A percentile compares a stretch with the other conserved stretches of the same genome.
phyloP scores from a whole-genome alignment of 164 flowering plant species.

The Piper longum region DNA sequence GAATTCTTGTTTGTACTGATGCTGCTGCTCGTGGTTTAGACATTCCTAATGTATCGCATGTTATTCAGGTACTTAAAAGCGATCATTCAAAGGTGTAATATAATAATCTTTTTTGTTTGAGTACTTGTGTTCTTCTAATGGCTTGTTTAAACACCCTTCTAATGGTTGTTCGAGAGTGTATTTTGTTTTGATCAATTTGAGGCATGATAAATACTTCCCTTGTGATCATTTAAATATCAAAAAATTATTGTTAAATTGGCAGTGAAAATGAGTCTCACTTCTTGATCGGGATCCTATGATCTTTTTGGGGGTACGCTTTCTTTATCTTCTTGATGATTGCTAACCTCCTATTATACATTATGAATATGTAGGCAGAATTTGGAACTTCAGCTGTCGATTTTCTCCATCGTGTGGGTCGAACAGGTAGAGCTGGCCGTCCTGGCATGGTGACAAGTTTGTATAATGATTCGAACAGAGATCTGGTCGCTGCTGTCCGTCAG shows the following conservation, averaged over 20 bases:
- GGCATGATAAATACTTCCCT: too few species aligned
- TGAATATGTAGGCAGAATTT: slow-evolving; percentile 72
- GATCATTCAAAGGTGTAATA: neutral
- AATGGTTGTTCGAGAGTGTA: too few species aligned
- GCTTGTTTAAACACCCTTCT: neutral
- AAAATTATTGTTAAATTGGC: too few species aligned
- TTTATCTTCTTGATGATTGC: slow-evolving; percentile 2
- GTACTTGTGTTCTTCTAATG: neutral
- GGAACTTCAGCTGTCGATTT: slow-evolving; percentile 91
- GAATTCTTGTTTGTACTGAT: slow-evolving; percentile 91
- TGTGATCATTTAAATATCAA: too few species aligned
- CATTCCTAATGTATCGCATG: slow-evolving; percentile 77
- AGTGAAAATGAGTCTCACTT: too few species aligned
- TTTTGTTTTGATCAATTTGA: too few species aligned
- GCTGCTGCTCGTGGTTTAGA: slow-evolving; percentile 99
- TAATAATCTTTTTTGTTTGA: neutral
- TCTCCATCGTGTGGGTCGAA: slow-evolving; percentile 87
- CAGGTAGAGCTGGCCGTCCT: slow-evolving; percentile 87
- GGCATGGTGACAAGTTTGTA: slow-evolving; percentile 87
- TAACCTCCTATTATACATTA: neutral
- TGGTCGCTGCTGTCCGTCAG: slow-evolving; percentile 71
- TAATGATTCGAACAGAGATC: slow-evolving; percentile 58
- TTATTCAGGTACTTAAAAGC: slow-evolving; percentile 62
- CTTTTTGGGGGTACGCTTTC: neutral
- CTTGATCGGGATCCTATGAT: neutral